phyloP scores from a whole-genome alignment of 805 yeast species.

The Candida sithepensis region DNA sequence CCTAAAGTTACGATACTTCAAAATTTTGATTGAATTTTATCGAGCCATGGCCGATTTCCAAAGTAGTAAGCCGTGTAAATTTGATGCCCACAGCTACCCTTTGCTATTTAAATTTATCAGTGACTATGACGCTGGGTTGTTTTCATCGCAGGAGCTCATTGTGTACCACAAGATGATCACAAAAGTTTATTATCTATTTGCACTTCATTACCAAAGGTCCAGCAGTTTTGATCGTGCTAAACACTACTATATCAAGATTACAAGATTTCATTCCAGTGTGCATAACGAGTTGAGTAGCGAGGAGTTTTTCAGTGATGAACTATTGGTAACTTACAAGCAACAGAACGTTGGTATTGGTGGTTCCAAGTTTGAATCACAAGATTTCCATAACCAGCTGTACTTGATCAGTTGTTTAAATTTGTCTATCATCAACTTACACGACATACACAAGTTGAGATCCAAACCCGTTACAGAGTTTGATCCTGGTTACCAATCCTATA shows the following conservation, averaged over 20 bases:
- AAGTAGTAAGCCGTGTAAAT: conserved; percentile 5
- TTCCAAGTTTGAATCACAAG: conserved; percentile 18
- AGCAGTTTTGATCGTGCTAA: conserved; percentile 37
- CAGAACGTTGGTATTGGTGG: conserved; percentile 23
- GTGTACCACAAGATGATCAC: conserved; percentile 36
- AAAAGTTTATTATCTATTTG: conserved; percentile 37
- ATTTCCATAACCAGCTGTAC: conserved; percentile 22
- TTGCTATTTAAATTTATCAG: conserved; percentile 29
- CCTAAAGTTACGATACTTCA: conserved; percentile 30
- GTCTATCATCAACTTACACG: conserved; percentile 17
- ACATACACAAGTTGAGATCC: conserved; percentile 14
- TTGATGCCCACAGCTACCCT: conserved; percentile 7
- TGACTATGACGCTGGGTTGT: conserved; percentile 33
- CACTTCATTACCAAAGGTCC: conserved; percentile 34
- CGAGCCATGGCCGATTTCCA: conserved; percentile 36
- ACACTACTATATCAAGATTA: conserved; percentile 36
- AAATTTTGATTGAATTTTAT: conserved; percentile 33
- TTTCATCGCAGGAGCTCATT: conserved; percentile 38
- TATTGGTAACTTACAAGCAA: conserved; percentile 20
- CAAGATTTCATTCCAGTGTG: conserved; percentile 20
- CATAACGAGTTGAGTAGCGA: conserved; percentile 17
- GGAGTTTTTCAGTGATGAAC: conserved; percentile 22
- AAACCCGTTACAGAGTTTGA: conserved; percentile 22
- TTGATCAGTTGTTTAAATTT: conserved; percentile 23
- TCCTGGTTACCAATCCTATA: conserved; percentile 12